Conservation (phyloP, 2,329 filamentous ascomycete genomes). For the Grosmannia clavigera region DNA sequence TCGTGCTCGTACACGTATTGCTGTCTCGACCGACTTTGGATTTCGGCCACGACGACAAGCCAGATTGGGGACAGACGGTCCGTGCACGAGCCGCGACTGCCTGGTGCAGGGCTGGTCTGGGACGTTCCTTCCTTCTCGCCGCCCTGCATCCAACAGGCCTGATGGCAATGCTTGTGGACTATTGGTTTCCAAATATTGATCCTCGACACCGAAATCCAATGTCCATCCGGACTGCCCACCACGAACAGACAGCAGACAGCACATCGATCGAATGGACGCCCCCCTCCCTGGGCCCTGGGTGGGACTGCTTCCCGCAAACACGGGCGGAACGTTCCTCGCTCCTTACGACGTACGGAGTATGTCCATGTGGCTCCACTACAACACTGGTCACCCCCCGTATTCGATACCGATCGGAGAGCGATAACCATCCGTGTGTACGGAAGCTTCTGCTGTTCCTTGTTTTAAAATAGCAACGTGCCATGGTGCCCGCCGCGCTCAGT, state of each 20-base stretch:
- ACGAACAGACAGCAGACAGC: neutral
- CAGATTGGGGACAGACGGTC: neutral
- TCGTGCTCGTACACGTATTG: neutral
- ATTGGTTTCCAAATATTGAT: neutral
- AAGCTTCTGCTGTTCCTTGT: neutral
- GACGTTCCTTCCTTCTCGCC: neutral
- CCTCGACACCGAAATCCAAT: neutral
- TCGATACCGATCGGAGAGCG: neutral
- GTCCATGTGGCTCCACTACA: slow-evolving; percentile 1
- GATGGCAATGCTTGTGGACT: neutral
- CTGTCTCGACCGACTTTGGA: neutral
- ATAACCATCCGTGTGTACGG: neutral
- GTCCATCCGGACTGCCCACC: too few species aligned
- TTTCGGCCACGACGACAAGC: neutral
- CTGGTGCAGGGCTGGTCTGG: neutral
- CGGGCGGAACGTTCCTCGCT: slow-evolving; percentile 6
- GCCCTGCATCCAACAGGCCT: neutral
- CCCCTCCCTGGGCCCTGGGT: neutral
- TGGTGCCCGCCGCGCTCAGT: too few species aligned
- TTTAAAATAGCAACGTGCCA: neutral
- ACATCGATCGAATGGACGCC: neutral
- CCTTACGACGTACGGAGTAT: neutral
- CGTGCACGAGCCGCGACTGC: neutral
- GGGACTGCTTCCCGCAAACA: slow-evolving; percentile 2
- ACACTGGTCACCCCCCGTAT: neutral